Conservation (phyloP, 78 protist species). For the Dictyostelium capitatum region DNA sequence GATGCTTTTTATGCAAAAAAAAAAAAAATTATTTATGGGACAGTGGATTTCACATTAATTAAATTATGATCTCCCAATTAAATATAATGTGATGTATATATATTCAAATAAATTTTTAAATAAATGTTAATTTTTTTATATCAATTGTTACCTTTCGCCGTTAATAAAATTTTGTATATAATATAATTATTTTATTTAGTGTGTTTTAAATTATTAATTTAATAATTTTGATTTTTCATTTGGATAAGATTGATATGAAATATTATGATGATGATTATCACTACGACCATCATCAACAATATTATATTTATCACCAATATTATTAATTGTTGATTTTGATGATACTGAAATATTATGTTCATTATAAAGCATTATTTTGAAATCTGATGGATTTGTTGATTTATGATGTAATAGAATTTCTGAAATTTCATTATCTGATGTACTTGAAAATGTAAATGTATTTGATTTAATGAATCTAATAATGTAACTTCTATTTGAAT, state of each 20-base stretch:
- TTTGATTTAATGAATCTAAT: not conserved
- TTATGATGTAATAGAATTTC: constrained; percentile 13
- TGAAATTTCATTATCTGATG: not conserved
- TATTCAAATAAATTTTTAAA: no score
- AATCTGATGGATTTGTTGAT: not conserved
- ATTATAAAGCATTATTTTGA: not conserved
- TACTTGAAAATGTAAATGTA: not conserved
- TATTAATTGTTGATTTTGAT: not conserved
- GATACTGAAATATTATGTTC: not conserved
- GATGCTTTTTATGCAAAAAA: no score
- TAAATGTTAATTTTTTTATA: no score
- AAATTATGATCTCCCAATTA: no score
- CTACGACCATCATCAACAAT: not conserved
- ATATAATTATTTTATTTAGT: no score
- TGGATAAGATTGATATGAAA: not conserved
- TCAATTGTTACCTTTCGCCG: no score
- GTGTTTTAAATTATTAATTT: constrained; percentile 8
- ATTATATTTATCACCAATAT: not conserved
- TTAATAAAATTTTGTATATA: no score
- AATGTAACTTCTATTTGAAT: not conserved
- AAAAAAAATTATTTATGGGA: no score
- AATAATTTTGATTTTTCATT: constrained; percentile 15
- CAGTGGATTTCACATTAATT: no score
- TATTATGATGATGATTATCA: not conserved
- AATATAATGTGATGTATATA: no score